These are phyloP conservation scores for Talaromyces albobiverticillius DNA, from an alignment of 2,329 filamentous ascomycete species.

Conservation along the genomic window DNA sequence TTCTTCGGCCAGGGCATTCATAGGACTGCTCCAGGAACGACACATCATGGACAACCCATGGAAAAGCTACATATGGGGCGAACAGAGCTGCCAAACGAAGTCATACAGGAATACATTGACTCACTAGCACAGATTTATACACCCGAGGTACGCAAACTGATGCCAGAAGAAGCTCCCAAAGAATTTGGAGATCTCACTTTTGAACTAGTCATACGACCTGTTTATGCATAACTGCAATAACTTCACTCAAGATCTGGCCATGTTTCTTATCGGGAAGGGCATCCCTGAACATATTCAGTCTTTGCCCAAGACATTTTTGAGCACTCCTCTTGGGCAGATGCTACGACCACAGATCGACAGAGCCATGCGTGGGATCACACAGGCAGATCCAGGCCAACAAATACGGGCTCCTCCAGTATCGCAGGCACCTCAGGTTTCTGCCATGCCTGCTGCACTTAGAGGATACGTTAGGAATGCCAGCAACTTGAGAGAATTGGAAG, in stretches of 20 bases:
- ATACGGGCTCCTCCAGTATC: conserved; percentile 18
- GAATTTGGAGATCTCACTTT: neutral
- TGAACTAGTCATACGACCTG: conserved; percentile 74
- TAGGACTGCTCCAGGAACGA: conserved; percentile 73
- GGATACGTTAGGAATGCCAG: conserved; percentile 61
- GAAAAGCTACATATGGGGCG: conserved; percentile 70
- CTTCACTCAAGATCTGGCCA: conserved; percentile 88
- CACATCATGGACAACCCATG: conserved; percentile 82
- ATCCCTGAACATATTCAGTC: conserved; percentile 85
- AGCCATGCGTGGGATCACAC: conserved; percentile 61
- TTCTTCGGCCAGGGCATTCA: conserved; percentile 87
- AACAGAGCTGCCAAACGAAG: conserved; percentile 74
- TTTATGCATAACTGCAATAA: conserved; percentile 96
- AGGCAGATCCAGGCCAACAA: conserved; percentile 47
- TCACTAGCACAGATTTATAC: conserved; percentile 82
- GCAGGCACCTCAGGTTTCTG: conserved; percentile 4
- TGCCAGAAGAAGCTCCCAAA: neutral
- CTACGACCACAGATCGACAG: conserved; percentile 71
- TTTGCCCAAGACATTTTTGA: conserved; percentile 79
- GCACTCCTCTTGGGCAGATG: conserved; percentile 86
- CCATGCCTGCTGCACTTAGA: neutral
- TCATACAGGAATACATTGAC: conserved; percentile 83
- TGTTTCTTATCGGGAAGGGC: conserved; percentile 81
- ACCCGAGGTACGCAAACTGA: conserved; percentile 54
- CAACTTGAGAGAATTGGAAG: conserved; percentile 59